These are phyloP conservation scores for Pleurotus cornucopiae DNA, from an alignment of 768 basidiomycete genomes.

Conservation along the genomic window DNA sequence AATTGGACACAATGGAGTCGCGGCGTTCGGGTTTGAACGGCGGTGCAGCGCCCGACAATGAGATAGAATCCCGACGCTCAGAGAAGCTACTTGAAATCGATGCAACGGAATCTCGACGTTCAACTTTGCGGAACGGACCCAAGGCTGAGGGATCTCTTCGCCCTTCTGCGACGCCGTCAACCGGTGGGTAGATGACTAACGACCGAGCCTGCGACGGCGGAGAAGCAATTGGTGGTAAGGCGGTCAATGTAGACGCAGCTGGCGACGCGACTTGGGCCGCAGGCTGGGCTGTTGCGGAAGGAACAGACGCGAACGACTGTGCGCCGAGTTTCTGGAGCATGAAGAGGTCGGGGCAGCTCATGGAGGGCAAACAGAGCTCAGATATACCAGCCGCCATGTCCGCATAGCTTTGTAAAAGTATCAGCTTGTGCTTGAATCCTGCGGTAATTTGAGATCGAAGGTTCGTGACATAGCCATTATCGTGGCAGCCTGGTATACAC, in stretches of 20 bases:
- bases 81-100: not conserved
- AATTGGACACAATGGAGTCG: conserved; percentile 1
- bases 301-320: conserved; percentile 15
- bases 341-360: conserved; percentile 57
- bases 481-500: conserved; percentile 53
- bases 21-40: conserved; percentile 1
- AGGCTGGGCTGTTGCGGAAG: not conserved
- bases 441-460: conserved; percentile 63
- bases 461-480: conserved; percentile 64
- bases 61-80: conserved; percentile 2
- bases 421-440: conserved; percentile 59
- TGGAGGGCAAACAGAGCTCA: conserved; percentile 49
- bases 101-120: conserved; percentile 2
- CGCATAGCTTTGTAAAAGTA: conserved; percentile 59
- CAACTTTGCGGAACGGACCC: not conserved
- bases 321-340: conserved; percentile 47
- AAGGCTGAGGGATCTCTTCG: not conserved
- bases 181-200: not conserved
- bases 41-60: not conserved
- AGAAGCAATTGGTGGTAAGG: not conserved
- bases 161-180: not conserved
- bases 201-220: not conserved
- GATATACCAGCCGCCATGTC: conserved; percentile 58
- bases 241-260: not conserved
- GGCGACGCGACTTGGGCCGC: not conserved